phyloP scores from a whole-genome alignment of 2,329 filamentous ascomycete genomes.

The Colletotrichum neosansevieriae region DNA sequence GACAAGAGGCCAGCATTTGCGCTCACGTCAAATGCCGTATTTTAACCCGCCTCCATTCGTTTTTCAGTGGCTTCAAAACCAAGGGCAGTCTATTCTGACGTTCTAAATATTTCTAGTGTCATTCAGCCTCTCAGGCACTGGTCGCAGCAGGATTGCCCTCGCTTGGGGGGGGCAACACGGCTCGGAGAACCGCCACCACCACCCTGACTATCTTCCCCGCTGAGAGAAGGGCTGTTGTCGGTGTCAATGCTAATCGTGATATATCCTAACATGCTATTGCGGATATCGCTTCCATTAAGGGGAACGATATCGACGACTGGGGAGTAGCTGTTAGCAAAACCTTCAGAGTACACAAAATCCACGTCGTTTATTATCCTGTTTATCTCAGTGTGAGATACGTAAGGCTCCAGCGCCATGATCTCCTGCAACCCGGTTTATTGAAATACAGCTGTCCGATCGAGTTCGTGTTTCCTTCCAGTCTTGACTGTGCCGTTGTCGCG shows the following conservation, averaged over 20 bases:
- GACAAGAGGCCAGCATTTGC: too few relatives aligned
- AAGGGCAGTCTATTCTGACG: too few relatives aligned
- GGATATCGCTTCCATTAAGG: slow-evolving; percentile 14
- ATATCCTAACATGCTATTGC: slow-evolving; percentile 25
- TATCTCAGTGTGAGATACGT: slow-evolving; percentile 54
- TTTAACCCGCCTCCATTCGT: too few relatives aligned
- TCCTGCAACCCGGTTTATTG: slow-evolving; percentile 12
- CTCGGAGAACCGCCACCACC: not conserved
- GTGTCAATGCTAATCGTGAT: slow-evolving; percentile 19
- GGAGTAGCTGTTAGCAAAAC: slow-evolving; percentile 4
- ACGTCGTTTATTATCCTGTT: slow-evolving; percentile 24
- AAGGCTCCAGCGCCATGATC: slow-evolving; percentile 64
- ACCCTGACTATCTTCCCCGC: not conserved
- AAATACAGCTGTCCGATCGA: slow-evolving; percentile 44
- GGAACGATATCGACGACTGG: slow-evolving; percentile 20
- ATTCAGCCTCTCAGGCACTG: too few relatives aligned
- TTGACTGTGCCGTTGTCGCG: slow-evolving; percentile 24
- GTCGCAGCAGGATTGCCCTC: too few relatives aligned
- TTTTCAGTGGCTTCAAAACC: too few relatives aligned
- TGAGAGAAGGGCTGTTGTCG: slow-evolving; percentile 6
- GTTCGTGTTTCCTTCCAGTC: slow-evolving; percentile 44
- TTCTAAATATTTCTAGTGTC: too few relatives aligned
- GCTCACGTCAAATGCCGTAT: too few relatives aligned
- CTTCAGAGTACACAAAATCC: slow-evolving; percentile 13
- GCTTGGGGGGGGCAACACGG: not conserved